Evolutionary conservation across 352 stramenopile genomes (phyloP).

Genomic region (Pythium dissimile): DNA sequence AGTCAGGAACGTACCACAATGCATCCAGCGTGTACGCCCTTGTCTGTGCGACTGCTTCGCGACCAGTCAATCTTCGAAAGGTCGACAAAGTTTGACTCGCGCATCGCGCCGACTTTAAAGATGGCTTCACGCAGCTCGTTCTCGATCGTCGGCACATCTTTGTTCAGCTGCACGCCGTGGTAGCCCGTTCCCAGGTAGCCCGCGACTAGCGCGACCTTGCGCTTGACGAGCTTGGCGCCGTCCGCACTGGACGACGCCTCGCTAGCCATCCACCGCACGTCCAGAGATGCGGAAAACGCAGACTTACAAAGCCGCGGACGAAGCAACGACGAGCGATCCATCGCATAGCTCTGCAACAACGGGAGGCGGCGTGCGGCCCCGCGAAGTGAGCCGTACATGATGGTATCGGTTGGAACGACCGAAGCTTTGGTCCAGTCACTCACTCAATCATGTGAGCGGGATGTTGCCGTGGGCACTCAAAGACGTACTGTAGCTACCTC

Average conservation of each 20-base stretch:
- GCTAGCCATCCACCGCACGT: slow-evolving; percentile 4
- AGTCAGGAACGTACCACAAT: slow-evolving; percentile 73
- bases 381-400: slow-evolving; percentile 9
- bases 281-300: background rate
- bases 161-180: slow-evolving; percentile 70
- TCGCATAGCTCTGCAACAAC: background rate
- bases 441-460: background rate
- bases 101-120: slow-evolving; percentile 76
- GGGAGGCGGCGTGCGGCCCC: background rate
- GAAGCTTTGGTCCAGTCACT: background rate
- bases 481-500: background rate
- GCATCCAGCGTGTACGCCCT: slow-evolving; percentile 87
- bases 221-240: slow-evolving; percentile 59
- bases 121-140: slow-evolving; percentile 75
- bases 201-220: slow-evolving; percentile 84
- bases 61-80: slow-evolving; percentile 89
- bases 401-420: background rate
- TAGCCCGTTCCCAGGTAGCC: slow-evolving; percentile 83
- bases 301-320: background rate
- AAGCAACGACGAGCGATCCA: slow-evolving; percentile 1
- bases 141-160: slow-evolving; percentile 83
- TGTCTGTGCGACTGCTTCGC: slow-evolving; percentile 88
- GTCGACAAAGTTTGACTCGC: slow-evolving; percentile 86
- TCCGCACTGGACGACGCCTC: background rate
- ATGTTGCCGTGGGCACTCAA: slow-evolving; percentile 10